Percentiles rank a stretch among this genome's conserved stretches.
Evolutionary conservation across 495 filamentous ascomycete genomes (phyloP).

Genomic region (Aspergillus asperescens): DNA sequence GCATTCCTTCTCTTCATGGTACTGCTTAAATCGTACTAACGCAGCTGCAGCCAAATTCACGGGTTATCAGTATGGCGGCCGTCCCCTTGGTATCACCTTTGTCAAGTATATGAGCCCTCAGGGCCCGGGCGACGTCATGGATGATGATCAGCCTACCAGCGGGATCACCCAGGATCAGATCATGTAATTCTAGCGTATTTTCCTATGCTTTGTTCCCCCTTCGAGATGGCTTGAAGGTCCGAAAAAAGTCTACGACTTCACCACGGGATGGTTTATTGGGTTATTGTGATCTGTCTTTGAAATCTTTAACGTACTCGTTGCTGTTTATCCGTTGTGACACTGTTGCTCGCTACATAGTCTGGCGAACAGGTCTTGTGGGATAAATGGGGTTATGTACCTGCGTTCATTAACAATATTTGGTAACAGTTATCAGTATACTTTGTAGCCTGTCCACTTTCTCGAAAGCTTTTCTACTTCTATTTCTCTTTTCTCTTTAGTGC

Average conservation of each 20-base stretch:
- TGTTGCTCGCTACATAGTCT: background rate
- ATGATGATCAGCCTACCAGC: constrained; percentile 64
- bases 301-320: constrained; percentile 24
- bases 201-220: constrained; percentile 5
- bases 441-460: background rate
- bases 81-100: constrained; percentile 85
- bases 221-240: constrained; percentile 3
- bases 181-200: constrained; percentile 57
- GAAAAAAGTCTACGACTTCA: constrained; percentile 13
- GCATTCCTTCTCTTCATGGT: constrained; percentile 18
- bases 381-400: background rate
- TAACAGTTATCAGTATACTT: background rate
- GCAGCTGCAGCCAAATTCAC: constrained; percentile 73
- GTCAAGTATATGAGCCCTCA: constrained; percentile 77
- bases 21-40: constrained; percentile 12
- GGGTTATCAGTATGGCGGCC: constrained; percentile 94
- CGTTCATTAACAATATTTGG: background rate
- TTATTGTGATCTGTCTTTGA: constrained; percentile 73
- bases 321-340: background rate
- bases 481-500: background rate
- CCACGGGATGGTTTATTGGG: constrained; percentile 50
- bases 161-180: constrained; percentile 93
- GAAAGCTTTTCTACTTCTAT: too few species aligned
- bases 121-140: constrained; percentile 67
- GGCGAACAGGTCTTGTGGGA: background rate